These are phyloP conservation scores for Trichophyton rubrum DNA, from an alignment of 2,329 filamentous ascomycete species.

Conservation along the genomic window DNA sequence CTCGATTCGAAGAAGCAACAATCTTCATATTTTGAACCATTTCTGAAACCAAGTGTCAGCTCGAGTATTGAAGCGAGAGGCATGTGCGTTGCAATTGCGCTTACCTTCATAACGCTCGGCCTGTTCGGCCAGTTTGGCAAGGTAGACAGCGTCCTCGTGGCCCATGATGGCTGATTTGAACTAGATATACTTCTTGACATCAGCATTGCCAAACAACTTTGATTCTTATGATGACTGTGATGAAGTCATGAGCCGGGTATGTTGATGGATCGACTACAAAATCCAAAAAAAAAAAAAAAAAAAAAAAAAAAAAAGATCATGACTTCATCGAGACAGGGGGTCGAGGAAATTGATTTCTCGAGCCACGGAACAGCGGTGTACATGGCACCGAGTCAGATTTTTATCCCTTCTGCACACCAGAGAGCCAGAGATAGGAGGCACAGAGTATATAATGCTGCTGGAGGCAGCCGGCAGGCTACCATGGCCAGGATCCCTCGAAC, in stretches of 20 bases:
- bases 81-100: neutral
- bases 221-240: neutral
- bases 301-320: neutral
- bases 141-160: constrained; percentile 98
- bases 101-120: constrained; percentile 99
- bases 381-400: neutral
- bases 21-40: constrained; percentile 99
- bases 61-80: constrained; percentile 2
- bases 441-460: neutral
- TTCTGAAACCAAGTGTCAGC: constrained; percentile 45
- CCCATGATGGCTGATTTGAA: constrained; percentile 59
- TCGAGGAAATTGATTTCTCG: neutral
- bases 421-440: neutral
- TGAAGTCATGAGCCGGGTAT: neutral
- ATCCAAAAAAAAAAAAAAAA: neutral
- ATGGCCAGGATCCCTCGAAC: neutral
- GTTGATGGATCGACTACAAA: neutral
- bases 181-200: constrained; percentile 7
- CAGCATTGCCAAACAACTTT: neutral
- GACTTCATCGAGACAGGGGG: constrained; percentile 2
- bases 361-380: constrained; percentile 2
- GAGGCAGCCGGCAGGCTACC: neutral
- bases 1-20: constrained; percentile 75
- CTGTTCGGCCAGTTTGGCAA: constrained; percentile 99
- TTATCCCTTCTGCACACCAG: neutral